These are phyloP conservation scores for Rhynchosporium agropyri DNA, from an alignment of 2,329 filamentous ascomycete genomes.

Conservation along the genomic window DNA sequence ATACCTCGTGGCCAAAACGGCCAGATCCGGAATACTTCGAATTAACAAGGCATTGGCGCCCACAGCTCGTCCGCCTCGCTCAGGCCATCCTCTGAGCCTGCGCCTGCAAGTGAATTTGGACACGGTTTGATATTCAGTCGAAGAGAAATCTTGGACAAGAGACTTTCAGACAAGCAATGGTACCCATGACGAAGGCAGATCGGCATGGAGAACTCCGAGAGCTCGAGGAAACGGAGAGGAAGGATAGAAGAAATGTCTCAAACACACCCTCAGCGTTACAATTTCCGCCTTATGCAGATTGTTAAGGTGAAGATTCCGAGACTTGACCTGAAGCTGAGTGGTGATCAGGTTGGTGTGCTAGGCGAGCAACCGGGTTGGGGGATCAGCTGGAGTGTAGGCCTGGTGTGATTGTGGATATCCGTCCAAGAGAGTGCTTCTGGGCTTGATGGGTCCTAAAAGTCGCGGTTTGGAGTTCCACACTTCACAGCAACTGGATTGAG, in stretches of 20 bases:
- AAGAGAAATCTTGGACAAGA: background rate
- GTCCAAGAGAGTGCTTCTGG: too few relatives aligned
- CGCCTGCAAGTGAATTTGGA: background rate
- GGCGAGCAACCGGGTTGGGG: background rate
- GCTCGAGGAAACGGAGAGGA: background rate
- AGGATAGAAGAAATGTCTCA: background rate
- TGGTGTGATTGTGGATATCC: background rate
- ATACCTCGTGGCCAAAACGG: constrained; percentile 1
- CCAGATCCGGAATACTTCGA: background rate
- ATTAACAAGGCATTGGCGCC: background rate
- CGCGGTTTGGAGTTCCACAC: too few relatives aligned
- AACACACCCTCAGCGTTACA: background rate
- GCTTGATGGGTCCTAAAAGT: too few relatives aligned
- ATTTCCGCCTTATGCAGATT: background rate
- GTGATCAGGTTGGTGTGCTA: background rate
- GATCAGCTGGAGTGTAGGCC: background rate
- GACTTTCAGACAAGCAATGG: background rate
- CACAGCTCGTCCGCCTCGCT: constrained; percentile 1
- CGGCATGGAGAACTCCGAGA: background rate
- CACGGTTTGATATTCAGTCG: background rate
- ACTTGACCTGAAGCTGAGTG: background rate
- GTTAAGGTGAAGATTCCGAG: background rate
- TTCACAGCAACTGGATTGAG: too few relatives aligned
- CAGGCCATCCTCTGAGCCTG: background rate
- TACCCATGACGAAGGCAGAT: background rate